Base-by-base conservation (phyloP, 2,329 filamentous ascomycete species). In the Alternaria consortialis region DNA sequence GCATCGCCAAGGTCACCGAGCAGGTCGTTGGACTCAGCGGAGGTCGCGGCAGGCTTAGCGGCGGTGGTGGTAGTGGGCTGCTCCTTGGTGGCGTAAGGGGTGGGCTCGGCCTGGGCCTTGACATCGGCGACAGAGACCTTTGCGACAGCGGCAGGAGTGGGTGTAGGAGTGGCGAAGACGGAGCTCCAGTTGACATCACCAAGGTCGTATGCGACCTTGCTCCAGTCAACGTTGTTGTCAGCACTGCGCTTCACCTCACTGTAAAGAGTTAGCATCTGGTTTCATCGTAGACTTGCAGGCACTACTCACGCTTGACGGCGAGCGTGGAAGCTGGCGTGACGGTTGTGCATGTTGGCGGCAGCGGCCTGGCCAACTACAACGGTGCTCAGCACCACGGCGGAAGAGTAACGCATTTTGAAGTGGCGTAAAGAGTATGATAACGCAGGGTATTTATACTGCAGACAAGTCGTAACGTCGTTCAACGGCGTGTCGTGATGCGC, bases 311-410 rank as follows among this genome's bases (percentile, higher is more conserved):
- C 68, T 62, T 73, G 63, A 58, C 75, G 75, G 43, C 75, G 73
- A 42, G 70, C 71, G 61, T 79, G 77, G 73, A 79, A 78, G 67
- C 68, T 72, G 64, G 75, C 72, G 59, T 79, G 76, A 44, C 74
- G 71, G 70, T 73, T 69, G 66, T 72, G 70, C 43, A 69, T 40
- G 64, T 71, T 68, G 60, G 60, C 66, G 56, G 76, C 76, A 42
- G 74, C 73, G 57, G 74, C 75, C 67, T 74, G 71, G 61, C 76
- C 75, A 64, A 71, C 69, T 56, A 71, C 76, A 61, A 78, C 66
- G 68, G 76, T 74, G 76, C 73, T 70, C 66, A 79, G 68, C 74
- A 77, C 74, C 66, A 76, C 51, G 59, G 75, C 74, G 65, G 76
- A 72, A 36, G 73, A 70, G 69, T 74, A 79, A 63, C 70, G 76